These are phyloP conservation scores for Chytriomyces sp. DNA, from an alignment of 192 early-diverging fungal genomes.

Conservation along the genomic window DNA sequence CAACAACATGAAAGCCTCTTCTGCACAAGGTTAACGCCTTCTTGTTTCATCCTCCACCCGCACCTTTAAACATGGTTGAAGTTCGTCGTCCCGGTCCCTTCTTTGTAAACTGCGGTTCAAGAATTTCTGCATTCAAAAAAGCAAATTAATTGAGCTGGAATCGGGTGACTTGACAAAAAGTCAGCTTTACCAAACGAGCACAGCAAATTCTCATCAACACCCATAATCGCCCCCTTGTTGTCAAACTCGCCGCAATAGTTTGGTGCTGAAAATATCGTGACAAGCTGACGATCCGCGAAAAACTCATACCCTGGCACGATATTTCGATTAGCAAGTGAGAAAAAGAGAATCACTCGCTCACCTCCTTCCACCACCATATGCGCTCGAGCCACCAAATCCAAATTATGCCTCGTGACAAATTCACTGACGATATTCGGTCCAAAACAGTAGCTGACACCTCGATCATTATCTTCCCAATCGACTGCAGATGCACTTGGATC, in stretches of 20 bases:
- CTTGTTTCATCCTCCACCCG: neutral
- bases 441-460: conserved; percentile 95
- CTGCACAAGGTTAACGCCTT: too few relatives aligned
- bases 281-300: conserved; percentile 85
- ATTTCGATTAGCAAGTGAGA: neutral
- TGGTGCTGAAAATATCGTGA: conserved; percentile 93
- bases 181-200: conserved; percentile 76
- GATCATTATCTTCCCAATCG: conserved; percentile 93
- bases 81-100: conserved; percentile 9
- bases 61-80: conserved; percentile 15
- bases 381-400: conserved; percentile 85
- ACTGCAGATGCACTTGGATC: conserved; percentile 81
- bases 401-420: conserved; percentile 83
- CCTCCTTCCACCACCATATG: conserved; percentile 93
- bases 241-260: conserved; percentile 98
- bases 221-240: conserved; percentile 81
- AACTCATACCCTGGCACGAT: conserved; percentile 87
- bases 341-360: neutral
- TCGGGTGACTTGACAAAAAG: neutral
- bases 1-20: too few relatives aligned
- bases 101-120: conserved; percentile 32
- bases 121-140: conserved; percentile 6
- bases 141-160: neutral
- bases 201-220: conserved; percentile 83
- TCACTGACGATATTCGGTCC: conserved; percentile 81